These are phyloP conservation scores for Tulasnella sp. DNA, from an alignment of 768 basidiomycete species.

Conservation along the genomic window DNA sequence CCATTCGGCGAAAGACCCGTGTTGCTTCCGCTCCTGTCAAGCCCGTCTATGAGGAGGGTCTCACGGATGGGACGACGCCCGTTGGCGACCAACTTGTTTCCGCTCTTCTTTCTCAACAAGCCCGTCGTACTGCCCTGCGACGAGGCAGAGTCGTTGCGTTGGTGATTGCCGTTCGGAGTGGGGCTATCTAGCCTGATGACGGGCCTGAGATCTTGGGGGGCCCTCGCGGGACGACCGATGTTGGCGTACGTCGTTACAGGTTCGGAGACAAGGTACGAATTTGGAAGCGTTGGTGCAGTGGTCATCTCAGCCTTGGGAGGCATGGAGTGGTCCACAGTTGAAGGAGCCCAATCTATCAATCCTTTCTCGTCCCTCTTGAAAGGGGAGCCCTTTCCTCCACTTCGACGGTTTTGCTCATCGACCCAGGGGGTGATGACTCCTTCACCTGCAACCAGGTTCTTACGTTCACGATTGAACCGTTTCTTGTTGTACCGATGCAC, in stretches of 20 bases:
- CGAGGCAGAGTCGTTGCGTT: not conserved
- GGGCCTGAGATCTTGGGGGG: not conserved
- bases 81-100: conserved; percentile 12
- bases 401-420: conserved; percentile 21
- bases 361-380: not conserved
- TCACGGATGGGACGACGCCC: conserved; percentile 6
- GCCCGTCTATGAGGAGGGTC: not conserved
- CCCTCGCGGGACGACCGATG: conserved; percentile 5
- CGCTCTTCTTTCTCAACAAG: conserved; percentile 2
- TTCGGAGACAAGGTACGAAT: not conserved
- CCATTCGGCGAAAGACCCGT: not conserved
- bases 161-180: not conserved
- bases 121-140: not conserved
- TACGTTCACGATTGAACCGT: conserved; percentile 48
- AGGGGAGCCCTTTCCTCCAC: not conserved
- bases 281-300: not conserved
- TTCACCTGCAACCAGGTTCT: conserved; percentile 38
- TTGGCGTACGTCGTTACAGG: not conserved
- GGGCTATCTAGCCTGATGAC: conserved; percentile 3
- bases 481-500: conserved; percentile 41
- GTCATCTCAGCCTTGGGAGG: not conserved
- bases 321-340: not conserved
- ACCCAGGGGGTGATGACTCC: conserved; percentile 32
- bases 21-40: not conserved
- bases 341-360: not conserved